A percentile compares a stretch with the other conserved stretches of the same genome.
Evolutionary conservation across 2,329 filamentous ascomycete species (phyloP).

Genomic region (Penicillium olsonii): DNA sequence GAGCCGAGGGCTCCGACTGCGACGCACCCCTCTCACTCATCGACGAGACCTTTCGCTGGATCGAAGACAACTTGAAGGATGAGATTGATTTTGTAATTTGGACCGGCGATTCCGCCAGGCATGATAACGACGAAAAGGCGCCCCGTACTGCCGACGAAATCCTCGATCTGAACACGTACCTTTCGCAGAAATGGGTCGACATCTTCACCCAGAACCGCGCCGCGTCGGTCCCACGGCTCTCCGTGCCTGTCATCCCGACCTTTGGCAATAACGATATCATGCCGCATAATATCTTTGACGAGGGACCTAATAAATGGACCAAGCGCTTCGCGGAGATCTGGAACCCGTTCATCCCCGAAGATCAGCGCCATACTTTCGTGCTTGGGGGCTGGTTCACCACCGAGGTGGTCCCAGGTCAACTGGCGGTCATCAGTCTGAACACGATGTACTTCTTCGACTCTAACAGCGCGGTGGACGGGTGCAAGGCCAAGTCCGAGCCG

Average conservation of each 20-base stretch:
- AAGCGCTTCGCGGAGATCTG: constrained; percentile 76
- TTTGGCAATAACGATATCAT: constrained; percentile 98
- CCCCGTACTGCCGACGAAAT: constrained; percentile 77
- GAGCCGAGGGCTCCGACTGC: constrained; percentile 84
- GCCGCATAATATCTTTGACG: constrained; percentile 88
- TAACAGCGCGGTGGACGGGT: constrained; percentile 92
- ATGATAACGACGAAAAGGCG: constrained; percentile 80
- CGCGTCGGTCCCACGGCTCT: constrained; percentile 57
- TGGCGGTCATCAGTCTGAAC: constrained; percentile 92
- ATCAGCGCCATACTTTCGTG: constrained; percentile 85
- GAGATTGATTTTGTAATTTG: constrained; percentile 86
- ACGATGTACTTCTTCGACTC: constrained; percentile 95
- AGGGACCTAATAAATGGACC: constrained; percentile 86
- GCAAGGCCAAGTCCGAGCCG: constrained; percentile 73
- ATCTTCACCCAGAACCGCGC: constrained; percentile 59
- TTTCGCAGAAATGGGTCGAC: constrained; percentile 75
- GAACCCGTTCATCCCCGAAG: constrained; percentile 85
- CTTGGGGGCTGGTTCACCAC: constrained; percentile 93
- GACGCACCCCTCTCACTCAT: constrained; percentile 79
- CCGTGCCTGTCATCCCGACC: constrained; percentile 81
- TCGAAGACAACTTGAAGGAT: constrained; percentile 73
- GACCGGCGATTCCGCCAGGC: constrained; percentile 87
- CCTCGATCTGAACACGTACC: constrained; percentile 71
- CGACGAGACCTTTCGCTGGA: constrained; percentile 89
- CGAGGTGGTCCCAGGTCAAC: constrained; percentile 81